Conservation (phyloP, 768 basidiomycete species). For the Cystofilobasidium macerans region DNA sequence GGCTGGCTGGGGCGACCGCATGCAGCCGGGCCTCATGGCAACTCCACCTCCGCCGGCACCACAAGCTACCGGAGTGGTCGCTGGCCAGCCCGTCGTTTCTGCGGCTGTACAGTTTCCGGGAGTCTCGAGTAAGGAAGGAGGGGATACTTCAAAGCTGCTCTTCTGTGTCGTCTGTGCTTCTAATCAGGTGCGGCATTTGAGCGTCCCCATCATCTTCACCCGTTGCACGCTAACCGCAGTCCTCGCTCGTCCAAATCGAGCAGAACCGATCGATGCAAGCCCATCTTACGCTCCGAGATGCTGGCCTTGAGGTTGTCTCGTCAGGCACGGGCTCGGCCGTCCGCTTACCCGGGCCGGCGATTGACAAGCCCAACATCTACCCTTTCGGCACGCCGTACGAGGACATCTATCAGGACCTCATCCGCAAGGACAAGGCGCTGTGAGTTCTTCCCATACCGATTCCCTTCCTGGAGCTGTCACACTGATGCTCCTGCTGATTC, state of each 20-base stretch:
- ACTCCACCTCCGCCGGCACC: not conserved
- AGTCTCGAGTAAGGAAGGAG: no score
- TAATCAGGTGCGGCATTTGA: conserved; percentile 61
- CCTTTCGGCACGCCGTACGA: conserved; percentile 95
- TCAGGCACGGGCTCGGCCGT: conserved; percentile 96
- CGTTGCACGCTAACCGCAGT: not conserved
- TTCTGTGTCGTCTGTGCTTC: conserved; percentile 99
- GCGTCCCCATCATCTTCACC: not conserved
- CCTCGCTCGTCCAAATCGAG: not conserved
- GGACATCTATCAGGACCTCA: conserved; percentile 81
- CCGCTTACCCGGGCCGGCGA: conserved; percentile 84
- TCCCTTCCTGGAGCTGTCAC: not conserved
- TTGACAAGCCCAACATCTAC: conserved; percentile 97
- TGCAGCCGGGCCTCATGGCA: conserved; percentile 3
- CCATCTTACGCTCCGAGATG: conserved; percentile 45
- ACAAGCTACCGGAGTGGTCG: not conserved
- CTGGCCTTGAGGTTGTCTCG: conserved; percentile 80
- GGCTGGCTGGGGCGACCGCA: not conserved
- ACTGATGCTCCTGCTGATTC: no score
- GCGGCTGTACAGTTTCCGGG: not conserved
- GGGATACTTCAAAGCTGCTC: conserved; percentile 8
- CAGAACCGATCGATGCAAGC: conserved; percentile 99
- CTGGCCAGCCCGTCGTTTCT: not conserved
- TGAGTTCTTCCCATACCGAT: conserved; percentile 41
- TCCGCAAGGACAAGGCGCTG: conserved; percentile 69